phyloP scores from a whole-genome alignment of 2,329 filamentous ascomycete genomes.

The Diaporthe sp. region DNA sequence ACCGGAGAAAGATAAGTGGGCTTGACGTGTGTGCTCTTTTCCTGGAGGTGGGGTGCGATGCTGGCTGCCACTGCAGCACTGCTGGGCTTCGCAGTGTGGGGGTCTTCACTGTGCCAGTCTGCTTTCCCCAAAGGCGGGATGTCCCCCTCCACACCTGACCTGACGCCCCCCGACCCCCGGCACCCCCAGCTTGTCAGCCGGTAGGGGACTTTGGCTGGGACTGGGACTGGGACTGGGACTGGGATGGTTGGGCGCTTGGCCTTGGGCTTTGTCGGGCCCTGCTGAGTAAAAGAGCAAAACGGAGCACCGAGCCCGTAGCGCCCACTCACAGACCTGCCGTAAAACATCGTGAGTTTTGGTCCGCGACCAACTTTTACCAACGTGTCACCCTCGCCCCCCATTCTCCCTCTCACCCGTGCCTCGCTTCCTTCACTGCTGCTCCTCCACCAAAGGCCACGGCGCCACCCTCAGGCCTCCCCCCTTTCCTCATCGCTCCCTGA shows the following conservation, averaged over 20 bases:
- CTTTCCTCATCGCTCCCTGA: neutral
- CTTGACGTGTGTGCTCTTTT: slow-evolving; percentile 19
- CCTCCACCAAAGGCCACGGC: slow-evolving; percentile 8
- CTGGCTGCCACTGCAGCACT: slow-evolving; percentile 14
- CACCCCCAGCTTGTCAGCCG: slow-evolving; percentile 21
- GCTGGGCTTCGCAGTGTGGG: slow-evolving; percentile 19
- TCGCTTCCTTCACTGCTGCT: slow-evolving; percentile 9
- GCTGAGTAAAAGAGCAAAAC: slow-evolving; percentile 38
- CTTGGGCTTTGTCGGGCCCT: slow-evolving; percentile 9
- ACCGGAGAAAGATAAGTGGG: slow-evolving; percentile 18
- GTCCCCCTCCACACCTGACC: slow-evolving; percentile 21
- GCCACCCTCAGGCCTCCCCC: slow-evolving; percentile 7
- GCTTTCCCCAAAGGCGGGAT: slow-evolving; percentile 14
- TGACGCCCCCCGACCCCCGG: slow-evolving; percentile 15
- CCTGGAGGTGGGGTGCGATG: slow-evolving; percentile 14
- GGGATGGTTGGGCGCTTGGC: slow-evolving; percentile 32
- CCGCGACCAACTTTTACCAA: slow-evolving; percentile 40
- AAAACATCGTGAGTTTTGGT: slow-evolving; percentile 43
- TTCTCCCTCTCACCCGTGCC: slow-evolving; percentile 19
- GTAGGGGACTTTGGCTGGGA: slow-evolving; percentile 1
- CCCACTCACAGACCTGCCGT: slow-evolving; percentile 39
- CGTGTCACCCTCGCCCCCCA: slow-evolving; percentile 33
- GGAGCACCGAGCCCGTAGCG: slow-evolving; percentile 35
- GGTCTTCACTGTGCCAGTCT: neutral
- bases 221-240: neutral